These are phyloP conservation scores for Raffaelea ambrosiae DNA, from an alignment of 2,329 filamentous ascomycete genomes.

Conservation along the genomic window DNA sequence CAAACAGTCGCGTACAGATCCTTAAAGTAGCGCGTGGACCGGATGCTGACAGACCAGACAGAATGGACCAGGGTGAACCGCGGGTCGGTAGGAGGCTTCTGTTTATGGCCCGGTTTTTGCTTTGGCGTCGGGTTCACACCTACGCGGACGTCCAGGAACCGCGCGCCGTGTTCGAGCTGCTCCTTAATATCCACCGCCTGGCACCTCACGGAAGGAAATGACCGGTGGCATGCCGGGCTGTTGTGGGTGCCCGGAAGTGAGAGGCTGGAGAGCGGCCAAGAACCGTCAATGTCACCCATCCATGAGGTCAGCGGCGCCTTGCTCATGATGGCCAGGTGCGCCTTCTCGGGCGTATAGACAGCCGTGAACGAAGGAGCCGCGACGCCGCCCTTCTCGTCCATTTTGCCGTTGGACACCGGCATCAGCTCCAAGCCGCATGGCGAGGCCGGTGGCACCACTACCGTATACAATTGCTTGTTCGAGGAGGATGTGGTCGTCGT, in stretches of 20 bases:
- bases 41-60: constrained; percentile 80
- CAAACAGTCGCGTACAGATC: constrained; percentile 64
- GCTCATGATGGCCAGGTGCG: constrained; percentile 58
- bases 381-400: constrained; percentile 11
- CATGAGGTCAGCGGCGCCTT: constrained; percentile 62
- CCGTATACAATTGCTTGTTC: constrained; percentile 42
- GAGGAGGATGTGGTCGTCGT: constrained; percentile 10
- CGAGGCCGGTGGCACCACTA: constrained; percentile 60
- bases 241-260: constrained; percentile 96
- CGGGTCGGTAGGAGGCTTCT: constrained; percentile 39
- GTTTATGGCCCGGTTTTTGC: neutral
- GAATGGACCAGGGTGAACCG: constrained; percentile 78
- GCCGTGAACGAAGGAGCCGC: constrained; percentile 53
- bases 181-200: constrained; percentile 69
- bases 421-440: constrained; percentile 52
- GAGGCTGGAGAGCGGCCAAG: constrained; percentile 66
- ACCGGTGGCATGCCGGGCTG: constrained; percentile 73
- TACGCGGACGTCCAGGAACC: constrained; percentile 89
- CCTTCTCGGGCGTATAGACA: constrained; percentile 51
- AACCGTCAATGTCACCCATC: constrained; percentile 71
- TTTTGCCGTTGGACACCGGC: constrained; percentile 28
- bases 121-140: constrained; percentile 24
- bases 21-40: constrained; percentile 71
- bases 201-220: constrained; percentile 87
- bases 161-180: constrained; percentile 83